Conservation (phyloP, 805 yeast genomes). For the Wickerhamomyces tratensis region DNA sequence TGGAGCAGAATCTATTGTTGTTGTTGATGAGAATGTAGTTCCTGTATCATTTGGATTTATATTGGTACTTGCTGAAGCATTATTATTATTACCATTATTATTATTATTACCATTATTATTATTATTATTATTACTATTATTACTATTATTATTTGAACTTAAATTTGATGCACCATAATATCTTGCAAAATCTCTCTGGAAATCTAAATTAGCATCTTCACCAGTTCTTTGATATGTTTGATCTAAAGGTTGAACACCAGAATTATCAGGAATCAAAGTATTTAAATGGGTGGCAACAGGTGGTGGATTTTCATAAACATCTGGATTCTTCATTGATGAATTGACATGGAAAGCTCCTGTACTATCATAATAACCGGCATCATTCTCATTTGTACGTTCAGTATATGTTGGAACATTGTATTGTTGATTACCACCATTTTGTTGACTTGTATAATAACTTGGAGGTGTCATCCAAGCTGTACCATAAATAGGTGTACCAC, state of each 20-base stretch:
- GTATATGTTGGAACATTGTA: slow-evolving; percentile 65
- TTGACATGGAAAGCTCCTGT: slow-evolving; percentile 35
- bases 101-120: too few species aligned
- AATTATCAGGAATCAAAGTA: slow-evolving; percentile 9
- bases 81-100: background rate
- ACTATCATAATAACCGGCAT: slow-evolving; percentile 69
- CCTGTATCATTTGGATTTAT: background rate
- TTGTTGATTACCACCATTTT: slow-evolving; percentile 18
- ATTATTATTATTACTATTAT: background rate
- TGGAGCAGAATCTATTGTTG: too few species aligned
- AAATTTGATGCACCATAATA: slow-evolving; percentile 7
- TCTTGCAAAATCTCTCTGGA: slow-evolving; percentile 17
- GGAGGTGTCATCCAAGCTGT: slow-evolving; percentile 88
- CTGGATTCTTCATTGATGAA: slow-evolving; percentile 12
- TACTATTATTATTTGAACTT: slow-evolving; percentile 1
- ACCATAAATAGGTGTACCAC: slow-evolving; percentile 55
- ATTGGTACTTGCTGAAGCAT: background rate
- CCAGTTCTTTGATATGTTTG: slow-evolving; percentile 2
- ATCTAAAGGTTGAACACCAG: slow-evolving; percentile 1
- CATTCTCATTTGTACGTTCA: slow-evolving; percentile 55
- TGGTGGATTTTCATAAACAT: slow-evolving; percentile 2
- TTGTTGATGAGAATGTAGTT: slow-evolving; percentile 4
- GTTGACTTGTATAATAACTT: slow-evolving; percentile 50
- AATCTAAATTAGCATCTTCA: slow-evolving; percentile 8
- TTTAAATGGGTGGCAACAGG: slow-evolving; percentile 4